Evolutionary conservation across 139 green algal species (phyloP), one percentile per base, ranked within the genome.

Genomic region (Bryopsis sp.): DNA sequence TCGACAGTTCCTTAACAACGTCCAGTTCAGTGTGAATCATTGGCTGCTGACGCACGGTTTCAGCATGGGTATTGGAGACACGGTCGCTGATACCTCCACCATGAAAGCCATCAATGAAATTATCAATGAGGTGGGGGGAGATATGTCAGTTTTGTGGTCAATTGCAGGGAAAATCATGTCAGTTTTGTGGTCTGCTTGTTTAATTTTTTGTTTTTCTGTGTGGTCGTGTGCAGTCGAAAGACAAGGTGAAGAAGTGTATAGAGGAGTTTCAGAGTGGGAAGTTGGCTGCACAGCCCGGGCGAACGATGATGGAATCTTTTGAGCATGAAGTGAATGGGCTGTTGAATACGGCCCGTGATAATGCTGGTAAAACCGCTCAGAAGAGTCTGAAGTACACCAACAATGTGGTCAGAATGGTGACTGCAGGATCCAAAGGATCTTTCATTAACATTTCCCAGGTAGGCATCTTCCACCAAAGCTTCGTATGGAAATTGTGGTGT

Each of bases 371-470:
- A 66, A 85, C 76, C 33, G 94, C 94, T 19, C 90, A 97, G 77
- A 72, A 77, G 62, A 89, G 78, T 8, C 79, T 99, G 50, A 76
- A 81, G 38, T 93, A 93, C 70, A 85, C 79, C 65, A 99, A 99
- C 87, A 98, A 98, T 77, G 90, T 99, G 28, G 93, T 98, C 76
- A 89, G 89, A 75, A 99, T 98, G 94, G 92, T 97, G 35, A 93
- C 85, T 2, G 89, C 88, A 7, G 94, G 67, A 29, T 90, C 78
- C 76, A 99, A 99, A 85, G 95, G 95, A 35, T 96, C 86, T 35
- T 96, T 96, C 85, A 96, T 98, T 82, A 99, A 99, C 86, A 99
- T 99, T 79, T 97, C 92, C 2, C n/a, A n/a, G n/a, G n/a, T n/a
- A n/a, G n/a, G n/a, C n/a, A n/a, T n/a, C 91, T 91, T 76, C 24